phyloP scores from a whole-genome alignment of 2,329 filamentous ascomycete genomes.

The Mariannaea sp. region DNA sequence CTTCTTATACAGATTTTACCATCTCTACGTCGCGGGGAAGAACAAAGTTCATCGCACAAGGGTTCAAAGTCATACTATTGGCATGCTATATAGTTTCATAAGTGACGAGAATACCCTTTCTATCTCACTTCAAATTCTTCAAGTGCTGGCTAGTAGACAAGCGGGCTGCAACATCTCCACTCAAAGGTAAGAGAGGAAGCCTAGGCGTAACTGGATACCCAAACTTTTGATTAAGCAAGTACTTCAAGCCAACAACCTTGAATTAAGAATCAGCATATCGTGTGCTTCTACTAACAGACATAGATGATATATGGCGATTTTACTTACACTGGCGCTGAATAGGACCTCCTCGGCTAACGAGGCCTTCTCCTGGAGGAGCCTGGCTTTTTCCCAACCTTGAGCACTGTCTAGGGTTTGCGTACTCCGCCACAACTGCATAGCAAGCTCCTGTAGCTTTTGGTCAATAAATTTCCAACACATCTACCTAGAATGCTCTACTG shows the following conservation, averaged over 20 bases:
- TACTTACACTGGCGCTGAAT: background rate
- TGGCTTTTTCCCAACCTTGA: slow-evolving; percentile 1
- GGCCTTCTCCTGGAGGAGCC: background rate
- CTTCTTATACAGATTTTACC: no score
- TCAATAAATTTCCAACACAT: background rate
- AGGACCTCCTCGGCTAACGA: background rate
- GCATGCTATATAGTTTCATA: no score
- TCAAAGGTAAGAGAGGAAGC: background rate
- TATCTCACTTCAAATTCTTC: background rate
- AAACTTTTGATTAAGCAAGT: slow-evolving; percentile 1
- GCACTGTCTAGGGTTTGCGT: background rate
- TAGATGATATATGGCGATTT: background rate
- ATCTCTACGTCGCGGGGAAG: no score
- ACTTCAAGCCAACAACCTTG: slow-evolving; percentile 1
- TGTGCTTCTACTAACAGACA: background rate
- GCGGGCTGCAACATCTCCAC: background rate
- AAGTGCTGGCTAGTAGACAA: background rate
- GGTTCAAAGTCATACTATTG: no score
- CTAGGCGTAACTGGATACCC: background rate
- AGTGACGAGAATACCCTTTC: background rate
- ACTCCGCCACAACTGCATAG: slow-evolving; percentile 1
- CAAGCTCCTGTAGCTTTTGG: background rate
- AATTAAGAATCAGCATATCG: background rate
- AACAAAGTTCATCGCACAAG: no score
- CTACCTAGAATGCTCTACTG: background rate